Percentiles rank a stretch among this genome's conserved stretches.
Evolutionary conservation across 345 rosid species (phyloP).

Genomic region (Streptanthus diversifolius): DNA sequence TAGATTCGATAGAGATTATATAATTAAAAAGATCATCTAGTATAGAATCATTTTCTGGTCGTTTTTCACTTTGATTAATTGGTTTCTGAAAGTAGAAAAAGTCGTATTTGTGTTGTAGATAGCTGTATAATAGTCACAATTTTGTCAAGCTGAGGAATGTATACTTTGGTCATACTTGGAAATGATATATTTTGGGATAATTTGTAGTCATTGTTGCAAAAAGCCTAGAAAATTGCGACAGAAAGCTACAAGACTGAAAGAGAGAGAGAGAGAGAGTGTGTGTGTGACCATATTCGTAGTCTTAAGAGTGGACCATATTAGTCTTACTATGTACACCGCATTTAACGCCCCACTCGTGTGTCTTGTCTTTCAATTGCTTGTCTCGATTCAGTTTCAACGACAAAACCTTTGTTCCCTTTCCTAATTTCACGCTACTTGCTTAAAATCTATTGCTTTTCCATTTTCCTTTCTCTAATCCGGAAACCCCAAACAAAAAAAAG

Average conservation of each 20-base stretch:
- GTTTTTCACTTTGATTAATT: not conserved
- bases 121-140: constrained; percentile 9
- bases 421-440: constrained; percentile 32
- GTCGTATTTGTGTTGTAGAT: not conserved
- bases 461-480: not conserved
- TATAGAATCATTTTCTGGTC: not conserved
- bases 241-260: constrained; percentile 28
- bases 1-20: not conserved
- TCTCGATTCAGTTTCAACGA: constrained; percentile 27
- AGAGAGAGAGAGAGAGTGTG: not conserved
- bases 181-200: not conserved
- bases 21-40: not conserved
- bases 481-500: not conserved
- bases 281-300: constrained; percentile 2
- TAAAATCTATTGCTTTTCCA: not conserved
- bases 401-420: constrained; percentile 22
- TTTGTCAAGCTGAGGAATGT: constrained; percentile 10
- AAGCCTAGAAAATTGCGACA: constrained; percentile 23
- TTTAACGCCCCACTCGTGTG: constrained; percentile 40
- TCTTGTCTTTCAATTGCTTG: constrained; percentile 30
- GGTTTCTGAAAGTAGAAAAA: not conserved
- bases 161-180: constrained; percentile 10
- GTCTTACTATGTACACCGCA: constrained; percentile 30
- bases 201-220: constrained; percentile 22
- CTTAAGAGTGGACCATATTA: constrained; percentile 12